Conservation (phyloP, 805 yeast species). For the Metschnikowia baotianmanensis region DNA sequence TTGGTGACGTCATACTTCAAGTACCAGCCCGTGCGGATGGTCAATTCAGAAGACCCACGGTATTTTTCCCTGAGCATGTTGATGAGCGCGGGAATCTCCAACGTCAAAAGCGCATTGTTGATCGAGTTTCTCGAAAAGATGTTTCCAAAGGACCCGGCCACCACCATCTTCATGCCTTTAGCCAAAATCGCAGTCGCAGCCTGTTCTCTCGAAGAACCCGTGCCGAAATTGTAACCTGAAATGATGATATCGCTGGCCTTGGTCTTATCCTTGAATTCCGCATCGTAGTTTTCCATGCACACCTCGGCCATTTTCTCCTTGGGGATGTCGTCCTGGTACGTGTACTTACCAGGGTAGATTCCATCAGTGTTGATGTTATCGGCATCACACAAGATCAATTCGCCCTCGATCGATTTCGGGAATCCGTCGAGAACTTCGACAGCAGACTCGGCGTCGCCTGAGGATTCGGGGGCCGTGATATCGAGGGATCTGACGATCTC, state of each 20-base stretch:
- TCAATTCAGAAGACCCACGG: slow-evolving; percentile 60
- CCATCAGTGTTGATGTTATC: slow-evolving; percentile 98
- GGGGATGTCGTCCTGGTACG: slow-evolving; percentile 96
- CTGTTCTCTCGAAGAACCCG: slow-evolving; percentile 98
- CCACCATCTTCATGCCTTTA: slow-evolving; percentile 86
- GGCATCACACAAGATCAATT: slow-evolving; percentile 91
- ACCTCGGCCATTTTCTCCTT: slow-evolving; percentile 97
- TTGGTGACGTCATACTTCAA: slow-evolving; percentile 90
- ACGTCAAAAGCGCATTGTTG: slow-evolving; percentile 90
- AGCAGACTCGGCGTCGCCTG: slow-evolving; percentile 29
- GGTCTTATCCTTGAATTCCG: slow-evolving; percentile 80
- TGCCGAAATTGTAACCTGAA: slow-evolving; percentile 94
- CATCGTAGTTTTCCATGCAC: slow-evolving; percentile 98
- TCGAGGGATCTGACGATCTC: slow-evolving; percentile 47
- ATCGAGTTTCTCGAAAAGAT: slow-evolving; percentile 94
- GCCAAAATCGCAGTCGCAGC: slow-evolving; percentile 99
- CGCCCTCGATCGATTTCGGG: slow-evolving; percentile 88
- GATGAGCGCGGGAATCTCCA: slow-evolving; percentile 89
- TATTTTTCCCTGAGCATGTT: slow-evolving; percentile 70
- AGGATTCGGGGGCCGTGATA: slow-evolving; percentile 28
- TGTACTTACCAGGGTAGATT: slow-evolving; percentile 97
- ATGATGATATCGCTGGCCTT: slow-evolving; percentile 85
- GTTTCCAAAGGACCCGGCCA: slow-evolving; percentile 96
- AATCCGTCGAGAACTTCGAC: slow-evolving; percentile 87
- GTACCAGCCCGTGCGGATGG: slow-evolving; percentile 93